These are phyloP conservation scores for Eucalyptus coolabah DNA, from an alignment of 345 rosid genomes.

Conservation along the genomic window DNA sequence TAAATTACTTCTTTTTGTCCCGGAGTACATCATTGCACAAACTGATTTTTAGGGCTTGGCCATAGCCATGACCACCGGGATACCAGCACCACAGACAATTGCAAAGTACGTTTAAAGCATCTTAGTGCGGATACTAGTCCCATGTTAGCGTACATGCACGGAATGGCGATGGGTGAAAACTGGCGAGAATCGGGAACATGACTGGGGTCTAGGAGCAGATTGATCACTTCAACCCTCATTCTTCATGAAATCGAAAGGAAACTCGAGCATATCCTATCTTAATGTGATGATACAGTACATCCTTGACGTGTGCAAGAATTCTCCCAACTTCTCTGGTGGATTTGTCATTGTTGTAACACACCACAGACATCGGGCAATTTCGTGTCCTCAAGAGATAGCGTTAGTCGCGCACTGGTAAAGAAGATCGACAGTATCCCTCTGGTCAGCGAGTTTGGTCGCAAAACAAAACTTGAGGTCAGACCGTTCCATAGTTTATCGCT, in stretches of 20 bases:
- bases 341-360: neutral
- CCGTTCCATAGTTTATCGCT: neutral
- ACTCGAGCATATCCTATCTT: neutral
- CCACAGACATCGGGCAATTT: neutral
- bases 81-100: neutral
- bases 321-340: neutral
- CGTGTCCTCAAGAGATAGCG: neutral
- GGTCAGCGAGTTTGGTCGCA: neutral
- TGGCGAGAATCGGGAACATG: neutral
- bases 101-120: neutral
- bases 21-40: neutral
- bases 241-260: neutral
- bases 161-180: neutral
- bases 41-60: neutral
- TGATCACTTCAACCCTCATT: neutral
- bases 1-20: neutral
- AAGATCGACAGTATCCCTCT: neutral
- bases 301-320: neutral
- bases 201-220: neutral
- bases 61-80: neutral
- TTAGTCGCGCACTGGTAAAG: neutral
- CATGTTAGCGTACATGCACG: neutral
- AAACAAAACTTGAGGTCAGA: neutral
- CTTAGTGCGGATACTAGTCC: neutral
- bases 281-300: neutral